These are phyloP conservation scores for Tricholoma saponaceum DNA, from an alignment of 768 basidiomycete genomes.

Conservation along the genomic window DNA sequence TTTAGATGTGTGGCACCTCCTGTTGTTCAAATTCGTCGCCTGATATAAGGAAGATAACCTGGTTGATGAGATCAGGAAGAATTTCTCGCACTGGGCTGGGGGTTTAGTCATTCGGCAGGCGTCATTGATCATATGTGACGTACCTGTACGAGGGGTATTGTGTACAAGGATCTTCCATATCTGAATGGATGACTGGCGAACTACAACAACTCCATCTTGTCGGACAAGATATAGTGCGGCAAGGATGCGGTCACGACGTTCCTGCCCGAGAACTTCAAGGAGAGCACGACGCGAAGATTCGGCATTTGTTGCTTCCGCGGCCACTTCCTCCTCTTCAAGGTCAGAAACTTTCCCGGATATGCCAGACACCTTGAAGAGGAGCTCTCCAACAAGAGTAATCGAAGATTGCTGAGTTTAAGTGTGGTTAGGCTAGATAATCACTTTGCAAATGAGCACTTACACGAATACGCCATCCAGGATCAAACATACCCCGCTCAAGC, in stretches of 20 bases:
- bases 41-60: constrained; percentile 75
- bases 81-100: constrained; percentile 73
- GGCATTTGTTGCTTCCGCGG: constrained; percentile 57
- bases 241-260: constrained; percentile 87
- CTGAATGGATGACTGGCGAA: constrained; percentile 87
- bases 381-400: constrained; percentile 91
- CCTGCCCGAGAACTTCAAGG: constrained; percentile 81
- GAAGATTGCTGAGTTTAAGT: constrained; percentile 72
- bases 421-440: constrained; percentile 5
- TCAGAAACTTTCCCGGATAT: constrained; percentile 87
- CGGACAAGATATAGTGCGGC: constrained; percentile 89
- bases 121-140: constrained; percentile 5
- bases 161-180: constrained; percentile 99
- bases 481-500: constrained; percentile 93
- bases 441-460: constrained; percentile 38
- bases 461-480: constrained; percentile 91
- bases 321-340: constrained; percentile 66
- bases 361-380: constrained; percentile 95
- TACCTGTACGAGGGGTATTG: constrained; percentile 90
- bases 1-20: constrained; percentile 53
- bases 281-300: constrained; percentile 86
- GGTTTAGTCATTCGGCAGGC: not conserved
- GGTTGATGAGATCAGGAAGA: constrained; percentile 75
- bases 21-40: constrained; percentile 81
- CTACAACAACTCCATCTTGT: constrained; percentile 86